Evolutionary conservation across 345 rosid genomes (phyloP).

Genomic region (Murraya koenigii): DNA sequence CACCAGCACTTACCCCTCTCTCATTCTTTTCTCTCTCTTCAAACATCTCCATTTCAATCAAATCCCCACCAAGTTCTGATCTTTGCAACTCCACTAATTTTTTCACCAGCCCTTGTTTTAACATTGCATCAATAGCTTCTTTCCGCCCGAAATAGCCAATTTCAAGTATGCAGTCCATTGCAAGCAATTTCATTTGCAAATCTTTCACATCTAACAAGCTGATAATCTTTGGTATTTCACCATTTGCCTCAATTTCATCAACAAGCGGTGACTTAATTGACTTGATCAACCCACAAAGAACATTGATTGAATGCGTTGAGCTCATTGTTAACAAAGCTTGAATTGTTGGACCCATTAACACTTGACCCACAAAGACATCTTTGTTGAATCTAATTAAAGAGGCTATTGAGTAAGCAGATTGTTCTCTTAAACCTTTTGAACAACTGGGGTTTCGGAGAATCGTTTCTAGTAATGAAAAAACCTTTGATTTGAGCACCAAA

Average conservation of each 20-base stretch:
- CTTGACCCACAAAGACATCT: slow-evolving; percentile 69
- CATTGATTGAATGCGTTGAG: slow-evolving; percentile 33
- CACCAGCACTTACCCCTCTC: not conserved
- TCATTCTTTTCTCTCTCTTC: slow-evolving; percentile 10
- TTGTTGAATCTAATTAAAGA: slow-evolving; percentile 62
- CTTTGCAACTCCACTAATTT: slow-evolving; percentile 62
- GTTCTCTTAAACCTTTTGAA: slow-evolving; percentile 39
- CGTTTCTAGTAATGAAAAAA: slow-evolving; percentile 33
- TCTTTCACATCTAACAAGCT: slow-evolving; percentile 43
- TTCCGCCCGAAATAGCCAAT: slow-evolving; percentile 66
- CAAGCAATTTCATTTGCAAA: slow-evolving; percentile 30
- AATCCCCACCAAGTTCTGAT: slow-evolving; percentile 53
- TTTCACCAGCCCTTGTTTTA: slow-evolving; percentile 37
- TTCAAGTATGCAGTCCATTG: slow-evolving; percentile 57
- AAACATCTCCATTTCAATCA: slow-evolving; percentile 44
- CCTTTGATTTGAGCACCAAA: slow-evolving; percentile 49
- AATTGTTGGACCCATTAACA: slow-evolving; percentile 42
- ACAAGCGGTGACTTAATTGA: slow-evolving; percentile 61
- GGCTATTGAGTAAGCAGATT: slow-evolving; percentile 36
- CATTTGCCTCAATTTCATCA: slow-evolving; percentile 49
- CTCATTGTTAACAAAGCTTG: slow-evolving; percentile 42
- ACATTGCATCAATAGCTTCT: slow-evolving; percentile 59
- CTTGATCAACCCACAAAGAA: slow-evolving; percentile 41
- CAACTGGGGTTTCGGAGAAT: slow-evolving; percentile 32
- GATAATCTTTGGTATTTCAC: slow-evolving; percentile 45